A percentile compares a stretch with the other conserved stretches of the same genome.
Conservation (phyloP, 345 rosid species). For the Acer saccharum region DNA sequence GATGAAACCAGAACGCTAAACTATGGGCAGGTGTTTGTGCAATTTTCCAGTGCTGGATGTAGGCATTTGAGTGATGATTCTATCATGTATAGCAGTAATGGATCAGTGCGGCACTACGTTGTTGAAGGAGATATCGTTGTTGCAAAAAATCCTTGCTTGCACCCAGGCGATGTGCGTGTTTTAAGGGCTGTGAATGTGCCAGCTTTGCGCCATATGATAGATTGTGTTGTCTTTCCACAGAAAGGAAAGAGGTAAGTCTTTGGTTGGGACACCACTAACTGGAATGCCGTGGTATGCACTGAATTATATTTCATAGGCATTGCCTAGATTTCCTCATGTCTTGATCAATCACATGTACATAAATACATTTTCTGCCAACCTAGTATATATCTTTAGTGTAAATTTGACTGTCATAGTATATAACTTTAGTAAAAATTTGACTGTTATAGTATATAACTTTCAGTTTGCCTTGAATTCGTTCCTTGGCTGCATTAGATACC, state of each 20-base stretch:
- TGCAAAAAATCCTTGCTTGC: conserved; percentile 74
- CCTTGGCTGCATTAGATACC: background rate
- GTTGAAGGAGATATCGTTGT: conserved; percentile 47
- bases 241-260: conserved; percentile 56
- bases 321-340: background rate
- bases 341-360: background rate
- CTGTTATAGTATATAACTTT: background rate
- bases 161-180: conserved; percentile 70
- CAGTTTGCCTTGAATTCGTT: background rate
- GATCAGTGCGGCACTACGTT: conserved; percentile 12
- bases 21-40: conserved; percentile 85
- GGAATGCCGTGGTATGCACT: background rate
- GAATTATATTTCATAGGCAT: conserved; percentile 6
- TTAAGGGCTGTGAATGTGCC: conserved; percentile 54
- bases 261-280: background rate
- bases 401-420: background rate
- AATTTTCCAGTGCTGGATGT: conserved; percentile 31
- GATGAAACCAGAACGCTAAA: conserved; percentile 75
- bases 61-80: conserved; percentile 8
- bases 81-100: background rate
- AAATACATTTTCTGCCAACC: background rate
- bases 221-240: conserved; percentile 74
- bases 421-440: background rate
- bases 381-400: background rate
- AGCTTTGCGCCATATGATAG: conserved; percentile 62